phyloP scores from a whole-genome alignment of 257 asterid species.

The Solanum chiquidenum region DNA sequence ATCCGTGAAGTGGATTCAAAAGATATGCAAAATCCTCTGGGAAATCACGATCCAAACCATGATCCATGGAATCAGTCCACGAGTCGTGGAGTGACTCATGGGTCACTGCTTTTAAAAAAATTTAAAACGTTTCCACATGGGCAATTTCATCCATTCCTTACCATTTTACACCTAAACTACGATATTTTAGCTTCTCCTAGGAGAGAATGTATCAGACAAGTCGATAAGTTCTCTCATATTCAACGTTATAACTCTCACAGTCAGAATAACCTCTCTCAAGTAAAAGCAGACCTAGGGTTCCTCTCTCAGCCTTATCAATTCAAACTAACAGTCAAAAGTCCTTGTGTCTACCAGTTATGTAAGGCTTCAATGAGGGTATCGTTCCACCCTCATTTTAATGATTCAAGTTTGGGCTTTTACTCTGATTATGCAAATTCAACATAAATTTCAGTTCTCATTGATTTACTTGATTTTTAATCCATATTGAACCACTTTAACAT shows the following conservation, averaged over 20 bases:
- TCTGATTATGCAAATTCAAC: not conserved
- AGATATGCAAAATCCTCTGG: not conserved
- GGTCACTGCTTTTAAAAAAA: not conserved
- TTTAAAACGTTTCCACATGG: not conserved
- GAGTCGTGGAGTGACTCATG: not conserved
- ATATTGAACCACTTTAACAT: not conserved
- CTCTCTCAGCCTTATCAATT: not conserved
- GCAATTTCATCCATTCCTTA: not conserved
- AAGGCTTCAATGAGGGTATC: not conserved
- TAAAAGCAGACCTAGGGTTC: not conserved
- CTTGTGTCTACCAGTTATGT: not conserved
- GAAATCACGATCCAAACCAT: not conserved
- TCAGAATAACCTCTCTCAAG: not conserved
- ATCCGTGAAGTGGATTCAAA: not conserved
- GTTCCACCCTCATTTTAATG: not conserved
- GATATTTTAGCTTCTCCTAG: not conserved
- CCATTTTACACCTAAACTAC: not conserved
- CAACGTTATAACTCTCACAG: not conserved
- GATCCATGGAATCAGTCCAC: not conserved
- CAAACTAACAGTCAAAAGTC: not conserved
- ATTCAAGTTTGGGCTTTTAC: not conserved
- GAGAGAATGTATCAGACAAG: not conserved
- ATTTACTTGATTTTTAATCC: not conserved
- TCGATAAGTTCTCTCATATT: not conserved
- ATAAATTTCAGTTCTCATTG: not conserved